Percentiles rank a stretch among this genome's conserved stretches.
phyloP scores from a whole-genome alignment of 169 alveolate species.

The Plasmodium vivax region DNA sequence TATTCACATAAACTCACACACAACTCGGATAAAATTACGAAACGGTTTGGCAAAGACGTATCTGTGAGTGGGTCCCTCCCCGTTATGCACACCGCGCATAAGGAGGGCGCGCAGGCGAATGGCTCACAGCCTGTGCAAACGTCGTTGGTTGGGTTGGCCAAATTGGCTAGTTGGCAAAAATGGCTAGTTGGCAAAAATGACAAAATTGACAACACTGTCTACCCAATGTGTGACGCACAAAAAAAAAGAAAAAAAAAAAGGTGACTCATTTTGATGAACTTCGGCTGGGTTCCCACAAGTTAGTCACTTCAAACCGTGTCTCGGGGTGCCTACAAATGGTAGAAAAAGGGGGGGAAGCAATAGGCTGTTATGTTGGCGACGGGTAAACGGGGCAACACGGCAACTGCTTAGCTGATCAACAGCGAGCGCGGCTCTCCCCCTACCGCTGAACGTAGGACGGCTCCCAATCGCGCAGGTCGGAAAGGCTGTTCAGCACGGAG shows the following conservation, averaged over 20 bases:
- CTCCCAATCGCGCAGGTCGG: constrained; percentile 6
- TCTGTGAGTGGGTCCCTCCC: background rate
- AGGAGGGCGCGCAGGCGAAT: background rate
- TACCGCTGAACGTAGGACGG: constrained; percentile 8
- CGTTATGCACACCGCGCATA: background rate
- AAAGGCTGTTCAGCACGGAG: constrained; percentile 38
- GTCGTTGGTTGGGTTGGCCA: background rate
- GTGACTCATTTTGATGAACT: background rate
- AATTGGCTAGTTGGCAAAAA: background rate
- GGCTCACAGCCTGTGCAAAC: background rate
- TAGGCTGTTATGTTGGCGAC: background rate
- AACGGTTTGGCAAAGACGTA: background rate
- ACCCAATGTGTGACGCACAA: background rate
- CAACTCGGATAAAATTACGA: background rate
- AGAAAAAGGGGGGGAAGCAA: background rate
- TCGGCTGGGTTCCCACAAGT: constrained; percentile 23
- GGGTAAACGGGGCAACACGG: background rate
- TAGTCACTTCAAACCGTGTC: constrained; percentile 15
- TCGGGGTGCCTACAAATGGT: constrained; percentile 35
- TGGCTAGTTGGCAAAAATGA: background rate
- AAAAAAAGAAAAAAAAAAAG: background rate
- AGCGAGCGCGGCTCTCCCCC: background rate
- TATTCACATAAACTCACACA: background rate
- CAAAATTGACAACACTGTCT: background rate
- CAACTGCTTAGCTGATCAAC: too few relatives aligned